Conservation (phyloP, 2,329 filamentous ascomycete genomes). For the Ophiosphaerella narmari region DNA sequence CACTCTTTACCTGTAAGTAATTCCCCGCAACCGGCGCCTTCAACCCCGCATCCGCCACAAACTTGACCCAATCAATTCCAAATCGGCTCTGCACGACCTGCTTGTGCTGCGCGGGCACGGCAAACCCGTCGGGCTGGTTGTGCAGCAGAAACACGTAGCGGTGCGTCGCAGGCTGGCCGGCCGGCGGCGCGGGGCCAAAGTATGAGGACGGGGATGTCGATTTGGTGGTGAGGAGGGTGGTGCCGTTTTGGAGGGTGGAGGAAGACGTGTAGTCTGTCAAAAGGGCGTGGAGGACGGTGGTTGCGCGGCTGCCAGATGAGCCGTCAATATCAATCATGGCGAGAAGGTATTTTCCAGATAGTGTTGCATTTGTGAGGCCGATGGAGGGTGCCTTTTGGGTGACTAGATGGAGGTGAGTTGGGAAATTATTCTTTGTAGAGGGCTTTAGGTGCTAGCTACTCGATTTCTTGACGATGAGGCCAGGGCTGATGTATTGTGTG, state of each 20-base stretch:
- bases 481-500: conserved; percentile 33
- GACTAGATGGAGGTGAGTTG: conserved; percentile 3
- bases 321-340: conserved; percentile 30
- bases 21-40: conserved; percentile 24
- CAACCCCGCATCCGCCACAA: conserved; percentile 28
- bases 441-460: conserved; percentile 12
- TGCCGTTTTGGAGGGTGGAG: conserved; percentile 27
- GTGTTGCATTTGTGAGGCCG: conserved; percentile 25
- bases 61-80: conserved; percentile 27
- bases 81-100: conserved; percentile 22
- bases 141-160: conserved; percentile 40
- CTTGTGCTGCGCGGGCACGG: conserved; percentile 26
- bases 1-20: conserved; percentile 32
- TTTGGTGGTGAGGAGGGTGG: conserved; percentile 28
- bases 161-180: conserved; percentile 34
- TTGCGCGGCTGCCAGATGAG: conserved; percentile 11
- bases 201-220: conserved; percentile 35
- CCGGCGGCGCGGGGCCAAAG: conserved; percentile 37
- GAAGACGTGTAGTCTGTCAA: conserved; percentile 31
- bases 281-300: conserved; percentile 37
- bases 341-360: conserved; percentile 34
- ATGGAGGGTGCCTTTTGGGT: conserved; percentile 26
- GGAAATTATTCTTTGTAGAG: background rate
- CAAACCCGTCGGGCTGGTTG: conserved; percentile 33
- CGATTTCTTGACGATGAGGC: conserved; percentile 34